Evolutionary conservation across 345 rosid species (phyloP), one percentile per base, ranked within the genome.

Genomic region (Populus davidiana): DNA sequence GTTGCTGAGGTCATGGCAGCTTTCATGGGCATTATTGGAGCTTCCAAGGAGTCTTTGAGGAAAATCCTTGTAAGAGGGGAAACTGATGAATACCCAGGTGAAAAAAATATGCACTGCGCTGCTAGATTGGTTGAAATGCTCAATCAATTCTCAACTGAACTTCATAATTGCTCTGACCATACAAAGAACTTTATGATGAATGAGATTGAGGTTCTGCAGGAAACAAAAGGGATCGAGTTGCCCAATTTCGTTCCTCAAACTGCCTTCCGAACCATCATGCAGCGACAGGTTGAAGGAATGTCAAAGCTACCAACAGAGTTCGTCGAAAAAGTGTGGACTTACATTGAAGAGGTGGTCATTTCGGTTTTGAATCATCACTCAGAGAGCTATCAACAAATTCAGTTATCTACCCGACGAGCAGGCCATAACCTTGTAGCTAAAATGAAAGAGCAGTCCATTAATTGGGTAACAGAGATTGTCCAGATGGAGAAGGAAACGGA

Each of bases 11-110:
- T 87, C 16, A 73, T 86, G 81, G 62, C 84, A 20, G 61, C 83
- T 8, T 82, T 87, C 16, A 81, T 86, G 88, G 69, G 77, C 14
- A 87, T 90, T 31, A 69, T 86, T 61, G 85, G 83, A 12, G 78
- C 82, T 2, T 86, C 70, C 0, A 90, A 83, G 21, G 90, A 88
- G 8, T 87, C 87, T 5, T 71, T 90, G 18, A 21, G 77, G n/a
- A 88, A 83, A 35, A 68, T 88, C 16, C 80, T 90, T 5, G 8
- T 87, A 31, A 79, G 83, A 65, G 85, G 89, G 4, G 90, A 90
- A 14, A 82, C 76, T 44, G 82, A 86, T 1, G 90, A 87, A n/a
- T 85, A 67, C 38, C 80, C 78, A 0, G 77, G 86, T 10, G 88
- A 88, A 10, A 21, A 68, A 2, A 2, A 68, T 5, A 81, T 86